Evolutionary conservation across 1,139 yeast species (phyloP).

Genomic region (Yamadazyma diospyri): DNA sequence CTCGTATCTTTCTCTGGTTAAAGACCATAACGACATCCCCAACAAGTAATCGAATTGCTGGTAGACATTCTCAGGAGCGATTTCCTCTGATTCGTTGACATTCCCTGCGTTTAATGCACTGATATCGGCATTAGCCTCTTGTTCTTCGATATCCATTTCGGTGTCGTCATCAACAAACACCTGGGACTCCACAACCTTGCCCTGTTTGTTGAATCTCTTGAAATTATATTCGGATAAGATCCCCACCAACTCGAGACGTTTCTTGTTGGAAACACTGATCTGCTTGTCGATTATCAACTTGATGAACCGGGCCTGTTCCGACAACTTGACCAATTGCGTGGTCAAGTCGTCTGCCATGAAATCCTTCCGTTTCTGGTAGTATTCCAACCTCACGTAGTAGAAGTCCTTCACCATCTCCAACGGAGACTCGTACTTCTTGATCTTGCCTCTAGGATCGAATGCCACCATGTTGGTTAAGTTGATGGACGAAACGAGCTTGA

Average conservation of each 20-base stretch:
- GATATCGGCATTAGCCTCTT: conserved; percentile 39
- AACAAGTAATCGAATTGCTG: conserved; percentile 70
- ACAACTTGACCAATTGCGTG: conserved; percentile 67
- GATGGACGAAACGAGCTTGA: conserved; percentile 68
- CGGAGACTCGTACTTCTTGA: conserved; percentile 73
- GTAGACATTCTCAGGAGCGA: conserved; percentile 41
- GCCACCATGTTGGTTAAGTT: conserved; percentile 90
- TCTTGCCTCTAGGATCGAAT: conserved; percentile 88
- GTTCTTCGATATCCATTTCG: conserved; percentile 31
- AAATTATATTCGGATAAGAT: conserved; percentile 64
- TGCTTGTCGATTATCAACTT: conserved; percentile 80
- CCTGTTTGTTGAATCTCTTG: conserved; percentile 71
- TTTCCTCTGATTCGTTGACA: conserved; percentile 27
- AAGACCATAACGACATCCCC: conserved; percentile 92
- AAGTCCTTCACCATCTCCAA: conserved; percentile 81
- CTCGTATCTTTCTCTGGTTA: conserved; percentile 86
- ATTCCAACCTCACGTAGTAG: conserved; percentile 82
- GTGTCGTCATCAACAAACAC: conserved; percentile 23
- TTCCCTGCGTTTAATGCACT: conserved; percentile 30
- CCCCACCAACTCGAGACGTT: conserved; percentile 59
- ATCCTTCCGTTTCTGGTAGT: conserved; percentile 89
- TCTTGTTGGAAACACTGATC: conserved; percentile 70
- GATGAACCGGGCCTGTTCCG: conserved; percentile 88
- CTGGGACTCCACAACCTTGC: conserved; percentile 41
- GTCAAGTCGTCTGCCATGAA: conserved; percentile 65